Percentiles rank a stretch among this genome's conserved stretches.
Conservation (phyloP, 768 basidiomycete species). For the Russula olivacea region DNA sequence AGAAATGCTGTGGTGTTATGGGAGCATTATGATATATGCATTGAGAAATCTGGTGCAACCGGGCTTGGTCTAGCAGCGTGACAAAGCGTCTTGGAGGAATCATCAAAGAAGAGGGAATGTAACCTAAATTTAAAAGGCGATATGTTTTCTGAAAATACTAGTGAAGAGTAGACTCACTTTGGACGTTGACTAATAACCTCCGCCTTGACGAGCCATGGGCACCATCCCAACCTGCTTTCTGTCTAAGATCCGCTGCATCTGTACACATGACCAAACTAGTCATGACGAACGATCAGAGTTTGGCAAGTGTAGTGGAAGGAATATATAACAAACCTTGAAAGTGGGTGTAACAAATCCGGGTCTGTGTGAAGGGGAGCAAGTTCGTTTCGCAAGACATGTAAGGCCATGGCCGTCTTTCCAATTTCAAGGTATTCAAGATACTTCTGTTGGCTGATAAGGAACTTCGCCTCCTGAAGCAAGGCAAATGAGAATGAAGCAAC, state of each 20-base stretch:
- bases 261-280: conserved; percentile 72
- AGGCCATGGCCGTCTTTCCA: conserved; percentile 69
- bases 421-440: conserved; percentile 89
- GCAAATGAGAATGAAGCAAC: conserved; percentile 3
- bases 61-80: conserved; percentile 80
- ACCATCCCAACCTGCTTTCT: conserved; percentile 85
- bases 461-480: conserved; percentile 62
- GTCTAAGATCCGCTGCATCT: conserved; percentile 73
- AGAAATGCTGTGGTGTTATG: conserved; percentile 51
- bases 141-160: neutral
- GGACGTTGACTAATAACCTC: conserved; percentile 68
- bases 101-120: conserved; percentile 88
- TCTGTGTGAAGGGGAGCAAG: conserved; percentile 78
- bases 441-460: conserved; percentile 91
- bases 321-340: conserved; percentile 66
- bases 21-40: conserved; percentile 86
- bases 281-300: conserved; percentile 3
- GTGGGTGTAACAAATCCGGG: conserved; percentile 72
- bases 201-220: conserved; percentile 72
- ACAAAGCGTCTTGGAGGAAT: conserved; percentile 86
- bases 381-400: conserved; percentile 82
- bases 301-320: conserved; percentile 5
- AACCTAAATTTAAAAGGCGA: conserved; percentile 44
- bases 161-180: conserved; percentile 49
- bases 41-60: conserved; percentile 66